phyloP scores from a whole-genome alignment of 2,329 filamentous ascomycete genomes.

The Fusarium ramigenum region DNA sequence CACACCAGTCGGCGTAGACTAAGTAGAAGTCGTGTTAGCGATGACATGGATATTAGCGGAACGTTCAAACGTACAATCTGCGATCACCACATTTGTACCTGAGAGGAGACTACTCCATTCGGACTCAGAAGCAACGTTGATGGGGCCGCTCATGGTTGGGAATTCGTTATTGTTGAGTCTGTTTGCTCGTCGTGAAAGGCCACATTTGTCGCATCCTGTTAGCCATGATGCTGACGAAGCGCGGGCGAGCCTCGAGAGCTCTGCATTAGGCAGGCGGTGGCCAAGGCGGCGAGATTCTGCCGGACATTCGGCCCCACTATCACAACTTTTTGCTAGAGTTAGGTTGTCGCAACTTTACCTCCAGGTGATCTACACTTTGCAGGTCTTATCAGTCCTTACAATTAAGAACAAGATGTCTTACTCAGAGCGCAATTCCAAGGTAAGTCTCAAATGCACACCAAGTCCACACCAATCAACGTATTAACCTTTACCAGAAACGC shows the following conservation, averaged over 20 bases:
- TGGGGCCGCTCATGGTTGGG: constrained; percentile 55
- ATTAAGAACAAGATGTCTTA: constrained; percentile 44
- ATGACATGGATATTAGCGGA: not conserved
- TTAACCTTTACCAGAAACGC: constrained; percentile 56
- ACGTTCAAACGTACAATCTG: constrained; percentile 76
- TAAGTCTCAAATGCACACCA: not conserved
- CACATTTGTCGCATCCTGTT: constrained; percentile 36
- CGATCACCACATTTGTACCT: constrained; percentile 81
- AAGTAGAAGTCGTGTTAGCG: constrained; percentile 43
- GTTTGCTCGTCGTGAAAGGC: constrained; percentile 22
- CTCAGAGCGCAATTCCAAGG: constrained; percentile 48
- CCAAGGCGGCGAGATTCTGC: constrained; percentile 39
- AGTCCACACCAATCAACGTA: no score
- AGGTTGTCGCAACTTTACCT: not conserved
- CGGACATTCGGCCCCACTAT: constrained; percentile 35
- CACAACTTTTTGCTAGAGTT: constrained; percentile 36
- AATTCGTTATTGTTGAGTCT: constrained; percentile 15
- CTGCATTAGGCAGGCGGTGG: constrained; percentile 38
- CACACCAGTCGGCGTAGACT: constrained; percentile 98
- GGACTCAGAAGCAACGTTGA: constrained; percentile 69
- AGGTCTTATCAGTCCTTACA: not conserved
- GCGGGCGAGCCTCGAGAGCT: not conserved
- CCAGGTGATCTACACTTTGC: not conserved
- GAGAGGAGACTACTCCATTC: constrained; percentile 79
- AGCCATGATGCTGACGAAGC: constrained; percentile 32